Evolutionary conservation across 2,329 filamentous ascomycete genomes (phyloP), one percentile per base, ranked within the genome.

Genomic region (Aspergillus neoniger): DNA sequence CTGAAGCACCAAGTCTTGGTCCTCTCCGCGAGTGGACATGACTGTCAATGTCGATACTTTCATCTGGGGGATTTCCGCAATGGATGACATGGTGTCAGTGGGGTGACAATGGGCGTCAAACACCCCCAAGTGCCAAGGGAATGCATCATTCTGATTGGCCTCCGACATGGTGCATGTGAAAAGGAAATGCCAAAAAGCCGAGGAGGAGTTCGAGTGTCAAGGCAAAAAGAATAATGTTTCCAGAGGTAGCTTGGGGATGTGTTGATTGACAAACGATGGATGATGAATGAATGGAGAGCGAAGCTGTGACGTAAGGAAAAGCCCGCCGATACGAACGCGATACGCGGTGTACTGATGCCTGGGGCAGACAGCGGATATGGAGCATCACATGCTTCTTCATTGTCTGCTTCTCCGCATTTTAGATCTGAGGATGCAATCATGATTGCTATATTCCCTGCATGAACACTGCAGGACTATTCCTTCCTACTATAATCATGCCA

Each of bases 61-160:
- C 86, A 89, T 88, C 17, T 70, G 67, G 7, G 81, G 77, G 51
- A 89, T 85, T 15, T 77, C 74, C 21, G 79, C 68, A 58, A 88
- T 77, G 38, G 81, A 85, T 23, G 82, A 76, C 77, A 88, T 83
- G 9, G 85, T 87, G 70, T 88, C 86, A 48, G 86, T 89, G 7
- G 86, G 86, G 69, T 89, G 86, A 66, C 86, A 89, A 71, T 89
- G 86, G 30, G 86, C 86, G 70, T 89, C 86, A 64, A 82, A 86
- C 50, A 88, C 79, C 19, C 85, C 85, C 28, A 88, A 67, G 44
- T 86, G 78, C 86, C 86, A 88, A n/a, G 86, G 86, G 21, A 88
- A 86, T 2, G 61, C 57, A 23, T 68, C 51, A 10, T 63, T 62
- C 53, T 64, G n/a, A n/a, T 54, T 36, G 10, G 55, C 9, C 14